Evolutionary conservation across 1,284 basidiomycete species (phyloP).

Genomic region (Cutaneotrichosporon sp.): DNA sequence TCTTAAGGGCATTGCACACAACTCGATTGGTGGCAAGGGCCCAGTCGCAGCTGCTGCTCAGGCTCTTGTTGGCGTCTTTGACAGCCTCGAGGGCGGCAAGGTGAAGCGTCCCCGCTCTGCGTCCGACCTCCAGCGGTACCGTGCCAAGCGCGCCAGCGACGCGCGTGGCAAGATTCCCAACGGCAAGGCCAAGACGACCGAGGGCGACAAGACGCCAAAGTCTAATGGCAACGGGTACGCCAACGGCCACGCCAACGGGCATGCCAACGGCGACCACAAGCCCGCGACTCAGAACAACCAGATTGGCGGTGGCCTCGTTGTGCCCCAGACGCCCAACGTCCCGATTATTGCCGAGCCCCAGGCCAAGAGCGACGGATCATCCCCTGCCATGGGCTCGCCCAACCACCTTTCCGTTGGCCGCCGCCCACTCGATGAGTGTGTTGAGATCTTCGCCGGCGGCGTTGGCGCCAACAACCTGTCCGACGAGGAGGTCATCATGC

Average conservation of each 20-base stretch:
- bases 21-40: conserved; percentile 47
- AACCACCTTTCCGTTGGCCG: conserved; percentile 21
- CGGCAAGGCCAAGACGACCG: conserved; percentile 1
- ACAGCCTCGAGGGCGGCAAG: conserved; percentile 21
- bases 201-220: conserved; percentile 24
- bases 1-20: conserved; percentile 63
- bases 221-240: conserved; percentile 14
- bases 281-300: neutral
- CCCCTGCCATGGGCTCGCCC: neutral
- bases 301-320: conserved; percentile 16
- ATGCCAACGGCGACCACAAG: conserved; percentile 7
- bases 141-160: conserved; percentile 10
- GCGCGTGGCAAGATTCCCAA: conserved; percentile 9
- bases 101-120: conserved; percentile 12
- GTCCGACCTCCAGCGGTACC: conserved; percentile 13
- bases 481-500: conserved; percentile 87
- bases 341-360: conserved; percentile 7
- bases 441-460: conserved; percentile 79
- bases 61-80: conserved; percentile 48
- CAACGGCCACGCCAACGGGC: conserved; percentile 10
- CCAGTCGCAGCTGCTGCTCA: conserved; percentile 51
- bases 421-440: conserved; percentile 70
- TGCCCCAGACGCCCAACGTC: conserved; percentile 25
- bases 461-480: conserved; percentile 60
- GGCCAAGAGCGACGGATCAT: neutral